phyloP scores from a whole-genome alignment of 129 eudicot genomes.

The Rutidosis leptorrhynchoides region DNA sequence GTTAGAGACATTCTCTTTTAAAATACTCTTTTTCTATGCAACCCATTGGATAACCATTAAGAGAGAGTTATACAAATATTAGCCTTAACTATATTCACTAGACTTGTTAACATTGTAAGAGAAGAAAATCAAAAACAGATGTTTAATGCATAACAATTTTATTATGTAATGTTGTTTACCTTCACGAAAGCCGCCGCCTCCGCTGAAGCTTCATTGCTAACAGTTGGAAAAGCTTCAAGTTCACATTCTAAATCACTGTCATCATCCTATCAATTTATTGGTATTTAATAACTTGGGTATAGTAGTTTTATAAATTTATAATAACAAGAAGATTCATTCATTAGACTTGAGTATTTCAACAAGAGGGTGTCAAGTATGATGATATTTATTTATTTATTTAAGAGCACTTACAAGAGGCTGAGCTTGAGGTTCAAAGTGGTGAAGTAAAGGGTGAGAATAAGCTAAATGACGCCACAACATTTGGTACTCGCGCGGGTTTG shows the following conservation, averaged over 20 bases:
- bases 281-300: neutral
- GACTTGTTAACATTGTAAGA: neutral
- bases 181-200: conserved; percentile 90
- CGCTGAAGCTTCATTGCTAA: conserved; percentile 61
- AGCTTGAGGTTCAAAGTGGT: conserved; percentile 37
- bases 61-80: no score
- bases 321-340: conserved; percentile 8
- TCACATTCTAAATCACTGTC: conserved; percentile 92
- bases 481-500: conserved; percentile 72
- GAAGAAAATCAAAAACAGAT: neutral
- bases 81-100: no score
- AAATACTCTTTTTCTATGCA: neutral
- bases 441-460: conserved; percentile 49
- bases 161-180: conserved; percentile 37
- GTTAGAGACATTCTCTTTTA: neutral
- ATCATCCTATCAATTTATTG: conserved; percentile 68
- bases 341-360: neutral
- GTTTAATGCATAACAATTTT: neutral
- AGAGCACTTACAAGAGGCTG: conserved; percentile 49
- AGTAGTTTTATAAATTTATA: neutral
- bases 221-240: conserved; percentile 75
- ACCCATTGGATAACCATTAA: no score
- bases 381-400: neutral
- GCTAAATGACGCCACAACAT: conserved; percentile 92
- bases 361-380: neutral